Base-by-base conservation (phyloP, 768 basidiomycete species). In the Leccinum rimulosum region DNA sequence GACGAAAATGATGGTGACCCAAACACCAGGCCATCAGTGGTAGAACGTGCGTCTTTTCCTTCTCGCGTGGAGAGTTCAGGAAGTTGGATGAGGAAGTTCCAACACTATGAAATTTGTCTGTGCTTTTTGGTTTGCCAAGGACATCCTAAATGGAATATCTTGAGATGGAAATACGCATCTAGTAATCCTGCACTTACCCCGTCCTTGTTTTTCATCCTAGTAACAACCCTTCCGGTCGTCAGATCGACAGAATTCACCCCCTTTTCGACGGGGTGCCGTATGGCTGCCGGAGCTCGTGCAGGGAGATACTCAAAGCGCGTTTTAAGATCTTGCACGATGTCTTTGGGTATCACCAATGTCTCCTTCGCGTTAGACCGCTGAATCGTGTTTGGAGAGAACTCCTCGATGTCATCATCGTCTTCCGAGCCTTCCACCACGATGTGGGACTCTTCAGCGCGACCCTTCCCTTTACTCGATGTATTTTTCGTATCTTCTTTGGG, bases 11-110 rank as follows among this genome's bases (percentile, higher is more conserved):
- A 19, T 63, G 64, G 3, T 56, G 58, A 38, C 72, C 72, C 5
- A 75, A 57, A 54, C 61, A 73, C 67, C 65, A 73, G 5, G 70
- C 74, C 9, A 47, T 14, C 35, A 73, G 54, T 38, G 72, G 73
- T 3, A 71, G 54, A 43, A 15, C 60, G 6, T 7, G 38, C 0
- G 2, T 40, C 2, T 15, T 55, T 31, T 65, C 63, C 36, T 33
- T 64, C 47, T 57, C 57, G 6, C 59, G 65, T 14, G 35, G 0
- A 31, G 69, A 57, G 49, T 73, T 64, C 22, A 52, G 7, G 28
- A 75, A 62, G 19, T 61, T 56, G 31, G 72, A 70, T 2, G 72
- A 70, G 15, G 70, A 75, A 10, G 67, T 74, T 43, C 62, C 66
- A 12, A 75, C 47, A 12, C 6, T 48, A 57, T 75, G 73, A n/a